These are phyloP conservation scores for Rauvolfia tetraphylla DNA, from an alignment of 257 asterid genomes.

Conservation along the genomic window DNA sequence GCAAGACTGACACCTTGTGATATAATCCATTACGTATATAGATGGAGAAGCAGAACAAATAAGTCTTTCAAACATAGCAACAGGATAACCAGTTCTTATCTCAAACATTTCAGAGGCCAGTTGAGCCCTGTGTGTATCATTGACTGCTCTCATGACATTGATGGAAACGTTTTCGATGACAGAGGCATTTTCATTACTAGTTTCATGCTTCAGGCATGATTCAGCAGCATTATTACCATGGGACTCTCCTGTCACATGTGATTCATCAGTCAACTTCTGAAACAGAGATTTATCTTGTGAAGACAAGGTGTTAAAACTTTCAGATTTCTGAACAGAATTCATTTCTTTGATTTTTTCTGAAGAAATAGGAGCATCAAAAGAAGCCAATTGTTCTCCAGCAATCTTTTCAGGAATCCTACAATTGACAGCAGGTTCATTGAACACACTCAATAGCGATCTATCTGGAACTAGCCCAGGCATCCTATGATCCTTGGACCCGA, in stretches of 20 bases:
- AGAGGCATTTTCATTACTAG: background rate
- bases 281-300: conserved; percentile 8
- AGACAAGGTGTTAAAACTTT: conserved; percentile 1
- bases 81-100: conserved; percentile 19
- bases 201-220: conserved; percentile 14
- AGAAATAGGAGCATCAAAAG: conserved; percentile 1
- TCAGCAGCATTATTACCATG: conserved; percentile 11
- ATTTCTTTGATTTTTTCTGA: conserved; percentile 3
- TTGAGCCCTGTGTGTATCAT: conserved; percentile 21
- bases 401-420: background rate
- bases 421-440: background rate
- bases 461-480: background rate
- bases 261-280: conserved; percentile 10
- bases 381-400: background rate
- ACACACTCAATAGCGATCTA: background rate
- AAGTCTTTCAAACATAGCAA: conserved; percentile 29
- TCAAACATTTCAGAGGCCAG: conserved; percentile 21
- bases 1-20: conserved; percentile 12
- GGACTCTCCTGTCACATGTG: background rate
- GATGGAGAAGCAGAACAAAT: conserved; percentile 26
- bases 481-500: conserved; percentile 2
- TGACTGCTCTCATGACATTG: conserved; percentile 19
- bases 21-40: conserved; percentile 17
- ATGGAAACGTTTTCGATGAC: conserved; percentile 10
- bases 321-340: conserved; percentile 5